Percentiles rank a stretch among this genome's conserved stretches.
Conservation (phyloP, 1,284 basidiomycete genomes). For the Rhodotorula sp. region DNA sequence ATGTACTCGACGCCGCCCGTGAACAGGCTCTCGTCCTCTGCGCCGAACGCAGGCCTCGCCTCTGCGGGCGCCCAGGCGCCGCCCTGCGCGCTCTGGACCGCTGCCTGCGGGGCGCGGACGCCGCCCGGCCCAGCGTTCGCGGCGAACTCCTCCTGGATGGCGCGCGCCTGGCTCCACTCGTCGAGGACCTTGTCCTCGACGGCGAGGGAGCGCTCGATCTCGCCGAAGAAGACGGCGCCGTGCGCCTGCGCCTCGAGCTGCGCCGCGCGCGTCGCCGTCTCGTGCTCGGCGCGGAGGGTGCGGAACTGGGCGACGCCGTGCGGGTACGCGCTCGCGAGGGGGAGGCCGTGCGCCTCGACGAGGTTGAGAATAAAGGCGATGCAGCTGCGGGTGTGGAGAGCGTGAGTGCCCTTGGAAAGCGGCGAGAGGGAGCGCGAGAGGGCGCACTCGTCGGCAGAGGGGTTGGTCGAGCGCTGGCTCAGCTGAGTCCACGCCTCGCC, state of each 20-base stretch:
- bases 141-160: constrained; percentile 33
- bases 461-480: constrained; percentile 66
- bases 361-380: constrained; percentile 79
- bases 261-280: constrained; percentile 74
- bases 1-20: constrained; percentile 48
- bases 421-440: not conserved
- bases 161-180: constrained; percentile 34
- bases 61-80: constrained; percentile 6
- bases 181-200: constrained; percentile 66
- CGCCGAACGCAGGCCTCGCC: constrained; percentile 3
- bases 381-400: constrained; percentile 58
- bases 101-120: not conserved
- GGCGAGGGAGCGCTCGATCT: constrained; percentile 63
- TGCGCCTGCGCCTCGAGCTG: constrained; percentile 75
- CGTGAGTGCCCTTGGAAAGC: not conserved
- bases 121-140: not conserved
- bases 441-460: constrained; percentile 68
- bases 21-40: constrained; percentile 21
- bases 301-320: constrained; percentile 81
- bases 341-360: constrained; percentile 64
- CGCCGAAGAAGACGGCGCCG: constrained; percentile 70
- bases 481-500: constrained; percentile 73
- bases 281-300: constrained; percentile 77
- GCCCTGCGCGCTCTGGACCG: not conserved
- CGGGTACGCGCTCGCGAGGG: constrained; percentile 79